Percentiles rank a stretch among this genome's conserved stretches.
Conservation (phyloP, 2,329 filamentous ascomycete genomes). For the Alternaria triticimaculans region DNA sequence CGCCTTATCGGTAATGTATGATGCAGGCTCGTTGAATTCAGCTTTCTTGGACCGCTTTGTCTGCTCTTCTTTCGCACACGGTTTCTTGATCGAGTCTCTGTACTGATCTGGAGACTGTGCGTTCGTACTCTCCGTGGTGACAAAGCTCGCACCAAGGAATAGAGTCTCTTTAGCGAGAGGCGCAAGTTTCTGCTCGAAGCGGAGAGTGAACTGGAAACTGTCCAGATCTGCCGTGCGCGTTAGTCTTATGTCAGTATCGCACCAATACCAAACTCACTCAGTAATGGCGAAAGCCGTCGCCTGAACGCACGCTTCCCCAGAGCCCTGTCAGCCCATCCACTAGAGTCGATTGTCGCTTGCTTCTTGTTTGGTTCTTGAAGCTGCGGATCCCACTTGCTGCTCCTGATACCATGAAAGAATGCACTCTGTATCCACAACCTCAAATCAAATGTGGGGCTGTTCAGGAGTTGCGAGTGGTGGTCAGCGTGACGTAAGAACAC, state of each 20-base stretch:
- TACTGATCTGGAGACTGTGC: not conserved
- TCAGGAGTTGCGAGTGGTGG: slow-evolving; percentile 14
- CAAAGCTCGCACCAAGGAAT: not conserved
- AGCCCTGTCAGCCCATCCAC: not conserved
- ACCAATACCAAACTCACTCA: not conserved
- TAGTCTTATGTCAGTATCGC: not conserved
- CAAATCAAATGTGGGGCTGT: slow-evolving; percentile 11
- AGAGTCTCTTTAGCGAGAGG: not conserved
- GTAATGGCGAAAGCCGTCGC: slow-evolving; percentile 1
- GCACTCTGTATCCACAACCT: slow-evolving; percentile 4
- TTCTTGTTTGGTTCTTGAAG: not conserved
- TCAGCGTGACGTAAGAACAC: slow-evolving; percentile 14
- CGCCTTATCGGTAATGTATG: not conserved
- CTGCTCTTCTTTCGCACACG: not conserved
- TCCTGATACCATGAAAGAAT: slow-evolving; percentile 11
- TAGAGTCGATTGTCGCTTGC: not conserved
- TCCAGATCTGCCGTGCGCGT: not conserved
- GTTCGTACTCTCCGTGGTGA: not conserved
- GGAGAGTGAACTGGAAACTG: not conserved
- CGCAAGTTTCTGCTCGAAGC: not conserved
- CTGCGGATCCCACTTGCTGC: not conserved
- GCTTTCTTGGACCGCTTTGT: not conserved
- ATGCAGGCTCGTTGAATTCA: not conserved
- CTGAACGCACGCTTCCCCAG: not conserved
- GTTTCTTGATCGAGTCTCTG: not conserved